These are phyloP conservation scores for Globisporangium apiculatum DNA, from an alignment of 352 stramenopile genomes.

Conservation along the genomic window DNA sequence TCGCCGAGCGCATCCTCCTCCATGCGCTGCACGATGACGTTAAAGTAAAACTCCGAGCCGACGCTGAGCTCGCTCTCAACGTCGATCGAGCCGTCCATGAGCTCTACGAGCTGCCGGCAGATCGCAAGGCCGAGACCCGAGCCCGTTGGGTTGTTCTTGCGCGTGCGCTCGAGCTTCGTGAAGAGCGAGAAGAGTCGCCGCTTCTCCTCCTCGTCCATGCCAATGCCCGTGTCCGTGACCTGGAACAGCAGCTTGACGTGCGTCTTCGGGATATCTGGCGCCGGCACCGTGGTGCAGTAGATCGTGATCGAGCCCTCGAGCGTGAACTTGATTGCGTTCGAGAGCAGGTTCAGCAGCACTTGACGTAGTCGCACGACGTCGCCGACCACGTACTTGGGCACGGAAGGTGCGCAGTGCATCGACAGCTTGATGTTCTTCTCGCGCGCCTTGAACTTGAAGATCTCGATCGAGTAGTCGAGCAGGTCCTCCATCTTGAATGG, in stretches of 20 bases:
- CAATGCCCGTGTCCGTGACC: slow-evolving; percentile 63
- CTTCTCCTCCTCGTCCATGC: slow-evolving; percentile 62
- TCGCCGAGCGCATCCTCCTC: slow-evolving; percentile 41
- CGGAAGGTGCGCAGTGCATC: slow-evolving; percentile 39
- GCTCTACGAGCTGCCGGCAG: slow-evolving; percentile 66
- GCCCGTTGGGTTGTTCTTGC: slow-evolving; percentile 63
- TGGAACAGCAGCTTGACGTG: slow-evolving; percentile 63
- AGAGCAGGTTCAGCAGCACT: slow-evolving; percentile 67
- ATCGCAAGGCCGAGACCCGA: slow-evolving; percentile 64
- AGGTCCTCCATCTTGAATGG: slow-evolving; percentile 67
- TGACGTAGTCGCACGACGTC: slow-evolving; percentile 62
- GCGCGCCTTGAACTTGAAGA: slow-evolving; percentile 75
- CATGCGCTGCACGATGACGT: slow-evolving; percentile 37
- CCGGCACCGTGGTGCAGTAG: slow-evolving; percentile 47
- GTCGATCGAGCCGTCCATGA: slow-evolving; percentile 65
- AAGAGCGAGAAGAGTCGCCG: slow-evolving; percentile 58
- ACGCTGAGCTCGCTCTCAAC: slow-evolving; percentile 60
- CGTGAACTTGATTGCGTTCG: slow-evolving; percentile 79
- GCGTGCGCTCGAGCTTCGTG: slow-evolving; percentile 55
- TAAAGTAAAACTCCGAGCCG: slow-evolving; percentile 69
- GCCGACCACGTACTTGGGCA: slow-evolving; percentile 49
- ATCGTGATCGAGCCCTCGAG: slow-evolving; percentile 64
- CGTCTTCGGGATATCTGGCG: slow-evolving; percentile 40
- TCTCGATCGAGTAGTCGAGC: slow-evolving; percentile 73
- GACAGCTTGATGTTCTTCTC: slow-evolving; percentile 81